Evolutionary conservation across 176 grass and related monocot species (phyloP), one percentile per base, ranked within the genome.

Genomic region (Neostapfia colusana): DNA sequence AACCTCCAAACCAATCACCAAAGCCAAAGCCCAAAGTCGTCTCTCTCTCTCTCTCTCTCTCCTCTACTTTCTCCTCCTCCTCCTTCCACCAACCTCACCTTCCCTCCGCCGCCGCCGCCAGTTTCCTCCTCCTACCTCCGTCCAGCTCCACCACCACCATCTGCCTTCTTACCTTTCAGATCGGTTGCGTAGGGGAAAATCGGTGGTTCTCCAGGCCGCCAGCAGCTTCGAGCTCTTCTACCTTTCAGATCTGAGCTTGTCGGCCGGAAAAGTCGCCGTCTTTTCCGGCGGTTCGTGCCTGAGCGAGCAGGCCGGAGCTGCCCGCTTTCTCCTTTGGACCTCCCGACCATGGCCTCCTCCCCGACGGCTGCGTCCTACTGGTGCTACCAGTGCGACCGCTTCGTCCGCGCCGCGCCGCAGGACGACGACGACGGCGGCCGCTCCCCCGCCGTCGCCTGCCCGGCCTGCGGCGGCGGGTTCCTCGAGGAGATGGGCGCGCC

Each of bases 371-470:
- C 87, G 48, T 55, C 86, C 16, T 99, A 99, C 87, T 99, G 96
- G 96, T 99, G 96, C 89, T 99, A 99, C 83, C 79, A 81, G 69
- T 99, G 96, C 74, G 93, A 87, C 69, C 87, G 96, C 65, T 92
- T 99, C 77, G 96, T 99, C 25, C 70, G 87, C 48, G 85, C 90
- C 62, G 5, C 49, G 8, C 66, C 41, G 4, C 72, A 78, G 3
- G 79, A 72, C 13, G 65, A 12, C 35, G n/a, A 24, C 48, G 67
- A 48, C n/a, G n/a, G n/a, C n/a, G n/a, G n/a, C n/a, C n/a, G n/a
- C 34, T 43, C 90, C 39, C 40, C 81, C 50, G 78, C 81, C 40
- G 79, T 94, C 27, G 63, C 86, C 18, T 99, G 96, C 75, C 92
- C 89, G 1, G 78, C 84, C 55, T 99, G 96, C 79, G 87, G 93